phyloP scores from a whole-genome alignment of 2,329 filamentous ascomycete genomes.

The Talaromyces sp. region DNA sequence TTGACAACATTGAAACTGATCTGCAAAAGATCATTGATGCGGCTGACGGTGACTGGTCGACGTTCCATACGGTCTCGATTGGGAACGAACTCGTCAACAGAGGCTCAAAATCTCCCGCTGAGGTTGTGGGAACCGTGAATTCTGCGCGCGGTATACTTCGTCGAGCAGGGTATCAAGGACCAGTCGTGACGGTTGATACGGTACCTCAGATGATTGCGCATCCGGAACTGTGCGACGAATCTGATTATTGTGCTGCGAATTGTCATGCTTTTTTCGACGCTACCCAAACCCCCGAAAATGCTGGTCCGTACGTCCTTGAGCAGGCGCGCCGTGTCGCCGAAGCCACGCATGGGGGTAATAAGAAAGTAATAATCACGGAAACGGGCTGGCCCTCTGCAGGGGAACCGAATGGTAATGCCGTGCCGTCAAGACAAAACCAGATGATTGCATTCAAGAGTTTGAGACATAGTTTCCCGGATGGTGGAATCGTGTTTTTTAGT shows the following conservation, averaged over 20 bases:
- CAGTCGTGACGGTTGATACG: constrained; percentile 76
- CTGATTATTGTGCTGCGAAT: constrained; percentile 77
- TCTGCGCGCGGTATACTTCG: constrained; percentile 56
- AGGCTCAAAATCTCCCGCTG: constrained; percentile 47
- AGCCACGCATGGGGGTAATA: constrained; percentile 42
- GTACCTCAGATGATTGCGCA: constrained; percentile 63
- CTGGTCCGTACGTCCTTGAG: constrained; percentile 62
- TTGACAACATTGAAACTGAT: constrained; percentile 52
- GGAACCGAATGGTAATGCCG: constrained; percentile 58
- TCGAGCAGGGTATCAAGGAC: constrained; percentile 61
- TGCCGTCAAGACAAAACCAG: constrained; percentile 66
- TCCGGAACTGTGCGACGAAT: constrained; percentile 63
- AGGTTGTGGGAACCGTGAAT: constrained; percentile 55
- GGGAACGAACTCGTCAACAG: constrained; percentile 77
- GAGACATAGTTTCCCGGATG: constrained; percentile 50
- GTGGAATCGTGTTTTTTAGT: constrained; percentile 63
- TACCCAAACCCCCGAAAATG: constrained; percentile 53
- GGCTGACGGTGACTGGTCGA: constrained; percentile 60
- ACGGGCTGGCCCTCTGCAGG: constrained; percentile 78
- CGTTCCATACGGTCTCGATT: constrained; percentile 66
- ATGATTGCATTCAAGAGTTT: constrained; percentile 60
- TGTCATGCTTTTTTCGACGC: constrained; percentile 78
- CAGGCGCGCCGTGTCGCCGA: constrained; percentile 48
- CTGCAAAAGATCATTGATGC: constrained; percentile 57
- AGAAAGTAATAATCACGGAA: constrained; percentile 70